Conservation (phyloP, 2,329 filamentous ascomycete genomes). For the Metarhizium guizhouense region DNA sequence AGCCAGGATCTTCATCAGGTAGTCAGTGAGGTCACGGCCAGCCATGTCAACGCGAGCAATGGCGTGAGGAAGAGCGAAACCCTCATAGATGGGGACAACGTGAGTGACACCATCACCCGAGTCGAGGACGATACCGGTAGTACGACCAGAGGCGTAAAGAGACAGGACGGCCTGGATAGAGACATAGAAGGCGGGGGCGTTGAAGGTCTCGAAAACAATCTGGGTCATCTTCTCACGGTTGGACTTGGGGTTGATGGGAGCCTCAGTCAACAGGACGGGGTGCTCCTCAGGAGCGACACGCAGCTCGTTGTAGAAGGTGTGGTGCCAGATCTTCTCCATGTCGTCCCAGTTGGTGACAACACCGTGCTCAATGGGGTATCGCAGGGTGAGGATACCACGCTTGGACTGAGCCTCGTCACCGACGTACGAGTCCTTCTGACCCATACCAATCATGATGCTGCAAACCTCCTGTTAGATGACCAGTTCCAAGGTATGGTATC, state of each 20-base stretch:
- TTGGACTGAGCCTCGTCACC: conserved; percentile 99
- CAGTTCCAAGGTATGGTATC: not conserved
- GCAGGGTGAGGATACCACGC: conserved; percentile 99
- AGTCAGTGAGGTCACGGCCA: conserved; percentile 98
- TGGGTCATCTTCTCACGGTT: conserved; percentile 99
- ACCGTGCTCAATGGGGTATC: conserved; percentile 99
- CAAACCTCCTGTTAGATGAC: conserved; percentile 13
- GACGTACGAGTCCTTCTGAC: conserved; percentile 99
- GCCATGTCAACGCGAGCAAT: conserved; percentile 99
- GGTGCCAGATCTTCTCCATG: conserved; percentile 99
- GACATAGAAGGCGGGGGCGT: conserved; percentile 99
- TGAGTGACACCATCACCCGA: conserved; percentile 99
- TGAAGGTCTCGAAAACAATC: conserved; percentile 99
- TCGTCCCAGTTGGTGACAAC: conserved; percentile 99
- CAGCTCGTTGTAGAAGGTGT: conserved; percentile 99
- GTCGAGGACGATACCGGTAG: conserved; percentile 99
- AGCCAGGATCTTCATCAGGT: conserved; percentile 99
- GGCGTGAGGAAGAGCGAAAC: conserved; percentile 99
- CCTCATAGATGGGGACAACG: conserved; percentile 99
- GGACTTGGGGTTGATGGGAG: conserved; percentile 99
- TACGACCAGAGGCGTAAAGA: conserved; percentile 99
- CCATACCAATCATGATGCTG: conserved; percentile 99
- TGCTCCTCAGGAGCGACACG: conserved; percentile 99
- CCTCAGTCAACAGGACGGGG: conserved; percentile 97
- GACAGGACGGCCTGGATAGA: conserved; percentile 99